Evolutionary conservation across 1,139 yeast species (phyloP), one percentile per base, ranked within the genome.

Genomic region (Geotrichum bryndzae): DNA sequence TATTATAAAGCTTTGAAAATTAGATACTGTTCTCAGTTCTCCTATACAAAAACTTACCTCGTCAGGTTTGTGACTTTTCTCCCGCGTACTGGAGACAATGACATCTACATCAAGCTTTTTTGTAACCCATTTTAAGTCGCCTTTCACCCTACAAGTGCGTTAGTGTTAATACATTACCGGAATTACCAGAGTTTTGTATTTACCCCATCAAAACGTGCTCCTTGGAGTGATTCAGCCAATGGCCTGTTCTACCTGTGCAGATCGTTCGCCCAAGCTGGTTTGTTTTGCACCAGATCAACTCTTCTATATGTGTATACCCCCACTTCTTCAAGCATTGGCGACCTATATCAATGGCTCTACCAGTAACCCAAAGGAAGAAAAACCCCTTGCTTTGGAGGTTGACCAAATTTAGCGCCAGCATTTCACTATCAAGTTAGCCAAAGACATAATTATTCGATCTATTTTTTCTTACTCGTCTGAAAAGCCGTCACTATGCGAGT

Each of bases 181-280:
- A 51, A 15, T 35, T 13, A 13, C 5, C 10, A 51, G 7, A 29
- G 15, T 27, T n/a, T 29, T 29, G 5, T 35, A 63, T 73, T 55
- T 62, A 73, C 74, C 96, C 98, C 33, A 92, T 89, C 13, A 92
- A 75, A 55, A 90, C 78, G 72, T 92, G 97, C 73, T 92, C 98
- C 69, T 92, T 92, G 0, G 97, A 89, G 73, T 92, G 98, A 71
- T 92, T 92, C 58, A 92, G 78, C 98, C 98, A 92, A 73, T 92
- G 98, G 0, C 98, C 98, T 0, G 98, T 92, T 65, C 97, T 78
- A 0, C 98, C 98, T 0, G 98, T 92, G 64, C 95, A 94, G 58
- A 92, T 91, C 0, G 97, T 92, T 65, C 96, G 77, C 41, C 87
- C 84, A 64, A 92, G 76, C 72, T 92, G 97, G 72, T 92, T 92